A percentile compares a stretch with the other conserved stretches of the same genome.
These are phyloP conservation scores for Aspergillus egyptiacus DNA, from an alignment of 495 filamentous ascomycete species.

Conservation along the genomic window DNA sequence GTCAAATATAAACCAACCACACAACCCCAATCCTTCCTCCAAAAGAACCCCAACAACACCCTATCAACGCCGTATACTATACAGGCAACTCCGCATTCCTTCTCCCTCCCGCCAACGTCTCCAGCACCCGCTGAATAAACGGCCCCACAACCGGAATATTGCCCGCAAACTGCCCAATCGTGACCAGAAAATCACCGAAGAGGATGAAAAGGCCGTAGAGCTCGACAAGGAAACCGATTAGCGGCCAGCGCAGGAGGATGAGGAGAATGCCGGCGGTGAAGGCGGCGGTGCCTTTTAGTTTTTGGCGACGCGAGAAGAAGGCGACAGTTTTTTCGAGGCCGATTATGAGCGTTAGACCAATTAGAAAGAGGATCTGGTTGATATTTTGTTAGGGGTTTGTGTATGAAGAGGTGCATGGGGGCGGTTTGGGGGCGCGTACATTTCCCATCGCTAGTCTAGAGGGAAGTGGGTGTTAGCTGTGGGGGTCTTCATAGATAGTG, in stretches of 20 bases:
- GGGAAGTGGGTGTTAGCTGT: constrained; percentile 1
- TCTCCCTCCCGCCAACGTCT: constrained; percentile 55
- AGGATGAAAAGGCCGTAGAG: constrained; percentile 87
- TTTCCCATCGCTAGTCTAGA: constrained; percentile 82
- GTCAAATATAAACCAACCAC: too few relatives aligned
- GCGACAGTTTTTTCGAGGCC: constrained; percentile 81
- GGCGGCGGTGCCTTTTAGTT: constrained; percentile 83
- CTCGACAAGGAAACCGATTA: constrained; percentile 86
- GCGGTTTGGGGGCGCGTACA: constrained; percentile 34
- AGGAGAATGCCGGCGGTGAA: constrained; percentile 80
- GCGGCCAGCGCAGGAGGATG: constrained; percentile 81
- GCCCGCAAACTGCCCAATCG: constrained; percentile 77
- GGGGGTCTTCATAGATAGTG: background rate
- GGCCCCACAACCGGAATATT: constrained; percentile 82
- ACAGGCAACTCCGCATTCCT: constrained; percentile 76
- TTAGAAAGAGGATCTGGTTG: constrained; percentile 83
- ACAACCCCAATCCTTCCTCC: background rate
- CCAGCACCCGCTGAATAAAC: constrained; percentile 64
- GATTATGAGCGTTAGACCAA: constrained; percentile 91
- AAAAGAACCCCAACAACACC: background rate
- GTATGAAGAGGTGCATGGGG: background rate
- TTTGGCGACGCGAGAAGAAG: constrained; percentile 92
- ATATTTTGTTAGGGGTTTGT: constrained; percentile 15
- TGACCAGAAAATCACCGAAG: constrained; percentile 95
- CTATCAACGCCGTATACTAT: constrained; percentile 11